Conservation (phyloP, 169 alveolate genomes). For the Eimeria necatrix region DNA sequence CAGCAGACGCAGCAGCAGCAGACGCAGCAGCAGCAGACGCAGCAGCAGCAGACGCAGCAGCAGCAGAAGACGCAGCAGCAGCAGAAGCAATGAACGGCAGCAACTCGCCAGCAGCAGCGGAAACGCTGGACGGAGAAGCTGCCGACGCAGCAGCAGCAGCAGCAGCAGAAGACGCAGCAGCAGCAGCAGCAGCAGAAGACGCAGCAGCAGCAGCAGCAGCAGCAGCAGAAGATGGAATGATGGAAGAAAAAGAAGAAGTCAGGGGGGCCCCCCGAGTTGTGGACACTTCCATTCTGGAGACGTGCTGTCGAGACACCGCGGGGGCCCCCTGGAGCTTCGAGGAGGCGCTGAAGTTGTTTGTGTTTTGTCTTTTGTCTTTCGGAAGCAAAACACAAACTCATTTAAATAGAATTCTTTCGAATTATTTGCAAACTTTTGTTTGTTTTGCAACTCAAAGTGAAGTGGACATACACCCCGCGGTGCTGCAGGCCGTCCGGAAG, state of each 20-base stretch:
- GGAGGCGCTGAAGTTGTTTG: conserved; percentile 5
- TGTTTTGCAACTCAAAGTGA: background rate
- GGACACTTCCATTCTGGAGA: background rate
- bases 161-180: no score
- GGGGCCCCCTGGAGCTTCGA: background rate
- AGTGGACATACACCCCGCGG: conserved; percentile 23
- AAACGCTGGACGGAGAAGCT: no score
- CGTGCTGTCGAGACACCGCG: background rate
- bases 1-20: no score
- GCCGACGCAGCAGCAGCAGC: no score
- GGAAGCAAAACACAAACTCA: conserved; percentile 65
- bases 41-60: no score
- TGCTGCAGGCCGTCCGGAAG: conserved; percentile 10
- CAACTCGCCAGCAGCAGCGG: no score
- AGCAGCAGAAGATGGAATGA: no score
- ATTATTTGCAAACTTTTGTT: background rate
- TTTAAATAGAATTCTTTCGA: background rate
- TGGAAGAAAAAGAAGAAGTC: background rate
- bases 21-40: no score
- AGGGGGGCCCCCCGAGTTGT: background rate
- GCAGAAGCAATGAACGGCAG: no score
- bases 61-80: no score
- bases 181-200: background rate
- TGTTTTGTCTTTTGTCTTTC: conserved; percentile 16
- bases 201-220: background rate